Base-by-base conservation (phyloP, 495 filamentous ascomycete genomes). In the Podospora sp. region DNA sequence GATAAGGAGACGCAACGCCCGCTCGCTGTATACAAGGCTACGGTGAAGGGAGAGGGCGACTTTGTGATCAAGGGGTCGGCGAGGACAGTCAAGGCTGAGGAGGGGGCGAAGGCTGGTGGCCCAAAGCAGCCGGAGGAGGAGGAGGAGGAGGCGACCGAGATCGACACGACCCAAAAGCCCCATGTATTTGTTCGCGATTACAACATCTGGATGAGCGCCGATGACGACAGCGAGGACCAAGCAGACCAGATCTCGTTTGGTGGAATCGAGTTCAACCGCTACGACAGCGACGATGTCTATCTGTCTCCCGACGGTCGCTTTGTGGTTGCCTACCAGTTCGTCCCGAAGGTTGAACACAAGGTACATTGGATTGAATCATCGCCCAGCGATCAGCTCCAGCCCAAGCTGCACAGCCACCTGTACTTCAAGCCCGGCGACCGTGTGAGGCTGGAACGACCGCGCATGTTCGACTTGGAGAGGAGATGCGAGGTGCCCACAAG, bases 381-480 rank as follows among this genome's bases (percentile, higher is more conserved):
- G 21, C 67, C 67, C 11, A 66, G 67, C 51, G 67, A 46, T 33
- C 63, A 69, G 40, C 5, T 69, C 22, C 63, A 61, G 29, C 67
- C 67, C 9, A 63, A 64, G 51, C 46, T 69, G 36, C 66, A 56
- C 20, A 14, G 62, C 26, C 53, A 20, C 51, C 68, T 69, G 33
- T 69, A 51, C 35, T 29, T 72, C 7, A 66, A 69, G 36, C 52
- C 68, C 20, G 69, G 69, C 11, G 69, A 69, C 53, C 65, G 24
- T 25, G 49, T 61, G 20, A 55, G 58, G n/a, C 18, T 63, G n/a
- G 66, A 69, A 61, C 33, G 69, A 58, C 70, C 70, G 9, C 60
- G 64, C n/a, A 36, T 72, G 59, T 70, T 70, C 49, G 63, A 70
- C 60, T 65, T 68, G 68, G 29, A 52, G 26, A 27, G 63, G 22